Percentiles rank a stretch among this genome's conserved stretches.
These are phyloP conservation scores for Neoascochyta sp. DNA, from an alignment of 2,329 filamentous ascomycete genomes.

Conservation along the genomic window DNA sequence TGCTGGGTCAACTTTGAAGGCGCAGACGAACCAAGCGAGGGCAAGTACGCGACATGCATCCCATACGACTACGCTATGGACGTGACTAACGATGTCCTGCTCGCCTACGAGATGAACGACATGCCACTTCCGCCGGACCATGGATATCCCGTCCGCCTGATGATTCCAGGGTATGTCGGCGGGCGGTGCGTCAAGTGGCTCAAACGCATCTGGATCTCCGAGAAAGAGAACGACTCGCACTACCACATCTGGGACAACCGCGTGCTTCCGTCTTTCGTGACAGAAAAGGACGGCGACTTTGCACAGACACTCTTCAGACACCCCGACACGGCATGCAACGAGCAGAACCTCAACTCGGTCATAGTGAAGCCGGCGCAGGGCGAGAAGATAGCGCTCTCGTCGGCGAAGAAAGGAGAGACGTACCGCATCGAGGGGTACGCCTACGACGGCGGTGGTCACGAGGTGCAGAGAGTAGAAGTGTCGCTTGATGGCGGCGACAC, in stretches of 20 bases:
- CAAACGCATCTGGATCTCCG: conserved; percentile 49
- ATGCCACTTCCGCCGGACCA: conserved; percentile 43
- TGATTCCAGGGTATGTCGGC: conserved; percentile 50
- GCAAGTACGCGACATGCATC: conserved; percentile 53
- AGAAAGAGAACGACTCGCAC: conserved; percentile 48
- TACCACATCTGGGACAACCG: conserved; percentile 57
- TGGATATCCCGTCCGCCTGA: conserved; percentile 47
- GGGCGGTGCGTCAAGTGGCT: conserved; percentile 54
- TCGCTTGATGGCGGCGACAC: conserved; percentile 47
- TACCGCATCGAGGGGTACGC: conserved; percentile 53
- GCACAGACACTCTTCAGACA: conserved; percentile 48
- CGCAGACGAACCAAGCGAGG: conserved; percentile 47
- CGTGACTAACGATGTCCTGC: conserved; percentile 10
- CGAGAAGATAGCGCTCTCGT: conserved; percentile 38
- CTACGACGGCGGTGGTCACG: conserved; percentile 48
- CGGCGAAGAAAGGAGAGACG: conserved; percentile 38
- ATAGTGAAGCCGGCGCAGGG: conserved; percentile 47
- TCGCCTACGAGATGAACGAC: conserved; percentile 45
- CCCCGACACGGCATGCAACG: conserved; percentile 45
- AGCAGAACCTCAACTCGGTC: conserved; percentile 53
- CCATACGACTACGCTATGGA: conserved; percentile 19
- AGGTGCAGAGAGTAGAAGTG: conserved; percentile 52
- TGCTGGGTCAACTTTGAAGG: conserved; percentile 52
- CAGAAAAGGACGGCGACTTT: conserved; percentile 48
- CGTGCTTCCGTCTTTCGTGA: conserved; percentile 50